Conservation (phyloP, 371 early-diverging fungal species). For the Mucor velutinosus region DNA sequence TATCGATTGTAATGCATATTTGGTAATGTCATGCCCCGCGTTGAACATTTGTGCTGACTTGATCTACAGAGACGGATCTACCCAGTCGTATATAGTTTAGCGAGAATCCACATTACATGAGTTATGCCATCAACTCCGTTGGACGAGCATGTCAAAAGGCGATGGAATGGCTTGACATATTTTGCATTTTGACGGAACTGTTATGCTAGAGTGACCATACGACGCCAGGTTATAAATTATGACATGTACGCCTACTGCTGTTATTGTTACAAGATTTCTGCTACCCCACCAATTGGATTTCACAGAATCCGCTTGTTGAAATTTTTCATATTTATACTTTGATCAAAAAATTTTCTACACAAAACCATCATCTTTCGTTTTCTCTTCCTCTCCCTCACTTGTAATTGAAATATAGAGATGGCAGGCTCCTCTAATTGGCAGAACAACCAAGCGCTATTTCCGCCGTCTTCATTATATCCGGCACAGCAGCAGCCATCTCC, state of each 20-base stretch:
- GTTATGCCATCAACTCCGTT: background rate
- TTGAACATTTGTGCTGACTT: too few species aligned
- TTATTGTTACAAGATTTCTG: background rate
- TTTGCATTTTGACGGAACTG: too few species aligned
- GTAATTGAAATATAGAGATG: constrained; percentile 1
- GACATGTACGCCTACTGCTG: background rate
- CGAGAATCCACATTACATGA: background rate
- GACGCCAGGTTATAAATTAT: background rate
- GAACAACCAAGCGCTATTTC: background rate
- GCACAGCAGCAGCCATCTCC: background rate
- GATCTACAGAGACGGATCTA: too few species aligned
- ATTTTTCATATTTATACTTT: background rate
- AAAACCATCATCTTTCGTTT: background rate
- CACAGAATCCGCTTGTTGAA: background rate
- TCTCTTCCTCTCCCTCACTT: background rate
- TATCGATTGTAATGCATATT: too few species aligned
- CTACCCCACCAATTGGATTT: background rate
- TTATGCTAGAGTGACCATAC: too few species aligned
- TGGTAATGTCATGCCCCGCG: too few species aligned
- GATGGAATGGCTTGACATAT: background rate
- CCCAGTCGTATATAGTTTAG: too few species aligned
- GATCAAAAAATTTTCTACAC: background rate
- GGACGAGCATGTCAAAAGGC: background rate
- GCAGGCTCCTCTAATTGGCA: constrained; percentile 21
- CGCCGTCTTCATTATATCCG: background rate